Conservation (phyloP, 2,329 filamentous ascomycete genomes). For the Fusarium pseudocircinatum region DNA sequence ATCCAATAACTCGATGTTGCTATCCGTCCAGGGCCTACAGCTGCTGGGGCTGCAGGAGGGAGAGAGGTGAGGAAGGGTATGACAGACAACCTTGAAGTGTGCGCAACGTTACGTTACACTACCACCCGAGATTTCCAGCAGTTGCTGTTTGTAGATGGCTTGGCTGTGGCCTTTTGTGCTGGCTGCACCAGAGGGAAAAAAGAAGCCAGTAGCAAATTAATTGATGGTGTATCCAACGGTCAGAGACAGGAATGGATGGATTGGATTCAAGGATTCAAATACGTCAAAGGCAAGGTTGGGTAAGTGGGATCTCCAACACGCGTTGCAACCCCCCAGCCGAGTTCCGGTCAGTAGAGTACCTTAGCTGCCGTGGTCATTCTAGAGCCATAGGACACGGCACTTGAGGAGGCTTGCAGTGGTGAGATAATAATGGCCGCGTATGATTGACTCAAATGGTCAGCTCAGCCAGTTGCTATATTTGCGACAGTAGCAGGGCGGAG, state of each 20-base stretch:
- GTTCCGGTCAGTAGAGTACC: neutral
- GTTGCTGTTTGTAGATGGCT: slow-evolving; percentile 3
- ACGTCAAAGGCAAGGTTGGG: slow-evolving; percentile 8
- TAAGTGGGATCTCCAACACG: slow-evolving; percentile 19
- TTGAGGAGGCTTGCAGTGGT: slow-evolving; percentile 16
- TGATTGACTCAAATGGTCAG: neutral
- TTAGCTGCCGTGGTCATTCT: neutral
- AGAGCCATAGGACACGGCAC: neutral
- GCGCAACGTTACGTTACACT: slow-evolving; percentile 45
- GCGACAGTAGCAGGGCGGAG: slow-evolving; percentile 18
- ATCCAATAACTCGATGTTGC: slow-evolving; percentile 1
- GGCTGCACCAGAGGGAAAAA: slow-evolving; percentile 1
- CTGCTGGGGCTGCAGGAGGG: neutral
- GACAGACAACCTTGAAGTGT: slow-evolving; percentile 28
- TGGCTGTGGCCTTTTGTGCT: slow-evolving; percentile 7
- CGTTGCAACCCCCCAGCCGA: slow-evolving; percentile 8
- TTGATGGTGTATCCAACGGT: neutral
- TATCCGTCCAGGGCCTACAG: neutral
- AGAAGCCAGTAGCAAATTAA: neutral
- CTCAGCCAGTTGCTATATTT: slow-evolving; percentile 39
- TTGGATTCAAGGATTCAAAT: slow-evolving; percentile 5
- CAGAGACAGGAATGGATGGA: neutral
- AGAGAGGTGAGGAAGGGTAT: neutral
- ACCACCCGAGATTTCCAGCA: slow-evolving; percentile 8
- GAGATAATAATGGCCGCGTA: slow-evolving; percentile 19